These are phyloP conservation scores for Pseudogymnoascus sp. DNA, from an alignment of 2,329 filamentous ascomycete species.

Conservation along the genomic window DNA sequence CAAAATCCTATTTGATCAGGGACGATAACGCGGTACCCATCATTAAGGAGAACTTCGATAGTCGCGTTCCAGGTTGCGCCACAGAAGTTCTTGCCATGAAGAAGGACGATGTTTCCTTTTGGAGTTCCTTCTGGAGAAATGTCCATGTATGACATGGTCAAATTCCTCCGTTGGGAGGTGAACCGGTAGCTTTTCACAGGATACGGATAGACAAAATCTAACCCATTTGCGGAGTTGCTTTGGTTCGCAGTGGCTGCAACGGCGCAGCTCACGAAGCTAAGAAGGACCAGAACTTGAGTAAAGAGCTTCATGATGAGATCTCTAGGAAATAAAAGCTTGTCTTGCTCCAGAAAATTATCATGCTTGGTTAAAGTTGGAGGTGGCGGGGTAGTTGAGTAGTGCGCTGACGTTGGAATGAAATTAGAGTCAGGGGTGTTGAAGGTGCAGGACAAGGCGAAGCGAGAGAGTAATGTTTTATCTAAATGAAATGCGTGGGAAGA, in stretches of 20 bases:
- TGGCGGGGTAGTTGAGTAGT: neutral
- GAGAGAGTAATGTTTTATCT: neutral
- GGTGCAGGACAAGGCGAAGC: neutral
- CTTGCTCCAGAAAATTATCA: neutral
- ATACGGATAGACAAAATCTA: slow-evolving; percentile 36
- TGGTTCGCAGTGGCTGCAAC: too few species aligned
- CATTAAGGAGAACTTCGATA: slow-evolving; percentile 33
- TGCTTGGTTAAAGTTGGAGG: neutral
- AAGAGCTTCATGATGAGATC: neutral
- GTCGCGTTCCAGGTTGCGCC: slow-evolving; percentile 45
- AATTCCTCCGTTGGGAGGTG: slow-evolving; percentile 38
- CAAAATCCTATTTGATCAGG: slow-evolving; percentile 52
- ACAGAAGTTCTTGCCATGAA: slow-evolving; percentile 53
- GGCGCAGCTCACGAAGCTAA: neutral
- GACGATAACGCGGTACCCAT: slow-evolving; percentile 45
- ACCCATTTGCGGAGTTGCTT: neutral
- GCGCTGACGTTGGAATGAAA: neutral
- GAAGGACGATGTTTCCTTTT: slow-evolving; percentile 29
- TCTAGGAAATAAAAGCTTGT: neutral
- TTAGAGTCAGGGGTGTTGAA: neutral
- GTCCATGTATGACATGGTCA: slow-evolving; percentile 53
- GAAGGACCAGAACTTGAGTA: neutral
- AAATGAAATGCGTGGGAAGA: neutral
- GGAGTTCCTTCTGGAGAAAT: slow-evolving; percentile 32
- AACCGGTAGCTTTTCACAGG: slow-evolving; percentile 43